Evolutionary conservation across 1,284 basidiomycete genomes (phyloP).

Genomic region (Sporisorium scitamineum): DNA sequence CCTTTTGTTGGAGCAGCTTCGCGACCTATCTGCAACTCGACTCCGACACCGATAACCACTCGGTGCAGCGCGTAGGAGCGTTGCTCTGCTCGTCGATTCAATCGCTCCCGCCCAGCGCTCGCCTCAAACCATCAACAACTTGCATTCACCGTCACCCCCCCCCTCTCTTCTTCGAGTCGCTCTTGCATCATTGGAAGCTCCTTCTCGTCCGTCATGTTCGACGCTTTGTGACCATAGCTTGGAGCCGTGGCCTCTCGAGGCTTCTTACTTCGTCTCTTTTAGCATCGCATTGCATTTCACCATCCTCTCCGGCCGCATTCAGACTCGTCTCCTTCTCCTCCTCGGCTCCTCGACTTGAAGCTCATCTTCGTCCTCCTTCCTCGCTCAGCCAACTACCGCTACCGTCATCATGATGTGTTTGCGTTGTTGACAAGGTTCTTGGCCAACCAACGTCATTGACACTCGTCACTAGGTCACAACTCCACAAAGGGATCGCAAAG

Average conservation of each 20-base stretch:
- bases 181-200: slow-evolving; percentile 3
- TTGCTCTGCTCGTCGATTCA: slow-evolving; percentile 3
- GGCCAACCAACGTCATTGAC: neutral
- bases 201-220: slow-evolving; percentile 20
- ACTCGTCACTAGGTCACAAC: neutral
- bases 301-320: neutral
- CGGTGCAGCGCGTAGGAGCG: neutral
- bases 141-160: neutral
- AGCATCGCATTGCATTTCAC: slow-evolving; percentile 13
- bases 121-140: neutral
- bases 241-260: slow-evolving; percentile 25
- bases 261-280: neutral
- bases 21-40: neutral
- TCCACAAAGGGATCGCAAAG: neutral
- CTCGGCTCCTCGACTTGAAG: neutral
- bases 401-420: neutral
- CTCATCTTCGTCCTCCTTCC: neutral
- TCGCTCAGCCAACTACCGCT: neutral
- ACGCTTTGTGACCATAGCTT: slow-evolving; percentile 26
- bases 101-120: neutral
- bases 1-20: neutral
- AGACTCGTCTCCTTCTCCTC: neutral
- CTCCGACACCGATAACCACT: neutral
- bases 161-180: neutral
- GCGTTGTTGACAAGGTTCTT: slow-evolving; percentile 1